Evolutionary conservation across 495 filamentous ascomycete genomes (phyloP).

Genomic region (Trichoderma gamsii): DNA sequence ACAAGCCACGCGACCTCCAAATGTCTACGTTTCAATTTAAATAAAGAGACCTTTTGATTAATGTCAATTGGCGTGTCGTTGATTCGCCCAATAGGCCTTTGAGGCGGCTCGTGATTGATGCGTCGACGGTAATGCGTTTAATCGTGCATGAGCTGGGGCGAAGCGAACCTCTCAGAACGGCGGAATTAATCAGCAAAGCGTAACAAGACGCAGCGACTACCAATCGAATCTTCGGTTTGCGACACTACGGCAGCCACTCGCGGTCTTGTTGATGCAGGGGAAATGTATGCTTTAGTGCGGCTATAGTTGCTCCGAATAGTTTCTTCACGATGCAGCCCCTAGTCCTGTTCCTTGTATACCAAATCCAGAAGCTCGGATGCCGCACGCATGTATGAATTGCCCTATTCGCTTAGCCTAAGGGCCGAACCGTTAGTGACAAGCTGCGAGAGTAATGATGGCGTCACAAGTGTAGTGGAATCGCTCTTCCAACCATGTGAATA

Average conservation of each 20-base stretch:
- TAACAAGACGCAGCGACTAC: neutral
- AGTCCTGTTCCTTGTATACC: neutral
- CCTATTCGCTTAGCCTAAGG: neutral
- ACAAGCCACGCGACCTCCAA: neutral
- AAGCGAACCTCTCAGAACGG: slow-evolving; percentile 13
- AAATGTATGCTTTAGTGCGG: neutral
- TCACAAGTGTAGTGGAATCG: neutral
- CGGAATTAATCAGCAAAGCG: slow-evolving; percentile 15
- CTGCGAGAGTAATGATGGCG: neutral
- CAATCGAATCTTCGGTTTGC: neutral
- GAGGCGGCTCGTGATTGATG: neutral
- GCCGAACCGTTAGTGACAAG: neutral
- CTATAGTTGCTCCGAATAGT: neutral
- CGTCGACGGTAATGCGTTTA: neutral
- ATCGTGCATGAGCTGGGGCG: slow-evolving; percentile 6
- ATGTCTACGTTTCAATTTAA: neutral
- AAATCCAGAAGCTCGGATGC: neutral
- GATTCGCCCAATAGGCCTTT: neutral
- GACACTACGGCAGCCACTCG: neutral
- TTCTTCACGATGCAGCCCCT: neutral
- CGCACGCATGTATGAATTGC: neutral
- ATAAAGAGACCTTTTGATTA: neutral
- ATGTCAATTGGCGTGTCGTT: neutral
- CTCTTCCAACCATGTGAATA: neutral
- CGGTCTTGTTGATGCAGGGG: neutral